Evolutionary conservation across 371 early-diverging fungal genomes (phyloP).

Genomic region (Blakeslea trispora): DNA sequence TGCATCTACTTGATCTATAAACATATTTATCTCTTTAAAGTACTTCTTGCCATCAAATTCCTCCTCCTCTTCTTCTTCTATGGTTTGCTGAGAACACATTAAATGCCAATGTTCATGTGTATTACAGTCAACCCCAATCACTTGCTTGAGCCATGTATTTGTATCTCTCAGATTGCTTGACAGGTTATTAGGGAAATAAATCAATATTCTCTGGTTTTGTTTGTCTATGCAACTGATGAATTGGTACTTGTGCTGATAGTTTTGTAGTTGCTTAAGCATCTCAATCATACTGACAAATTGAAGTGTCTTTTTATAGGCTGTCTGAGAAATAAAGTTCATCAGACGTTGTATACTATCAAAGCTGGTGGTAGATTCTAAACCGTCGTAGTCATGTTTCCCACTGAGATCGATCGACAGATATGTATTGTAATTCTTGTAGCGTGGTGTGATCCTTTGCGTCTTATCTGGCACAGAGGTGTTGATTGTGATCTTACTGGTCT

Average conservation of each 20-base stretch:
- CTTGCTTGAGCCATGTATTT: slow-evolving; percentile 6
- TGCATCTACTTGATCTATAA: slow-evolving; percentile 23
- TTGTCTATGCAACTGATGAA: slow-evolving; percentile 16
- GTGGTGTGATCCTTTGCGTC: not conserved
- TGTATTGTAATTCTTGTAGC: slow-evolving; percentile 4
- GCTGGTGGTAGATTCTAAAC: not conserved
- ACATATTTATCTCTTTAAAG: slow-evolving; percentile 21
- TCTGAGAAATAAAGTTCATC: slow-evolving; percentile 13
- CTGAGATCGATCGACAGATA: slow-evolving; percentile 14
- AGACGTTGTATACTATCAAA: slow-evolving; percentile 7
- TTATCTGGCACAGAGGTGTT: not conserved
- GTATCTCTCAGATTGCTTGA: slow-evolving; percentile 7
- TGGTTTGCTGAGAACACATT: not conserved
- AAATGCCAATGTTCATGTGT: slow-evolving; percentile 13
- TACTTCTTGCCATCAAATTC: slow-evolving; percentile 18
- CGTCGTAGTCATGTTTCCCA: slow-evolving; percentile 2
- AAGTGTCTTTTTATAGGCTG: slow-evolving; percentile 6
- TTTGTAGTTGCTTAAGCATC: slow-evolving; percentile 11
- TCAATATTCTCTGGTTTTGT: slow-evolving; percentile 6
- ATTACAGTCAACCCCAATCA: slow-evolving; percentile 6
- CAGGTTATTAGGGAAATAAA: slow-evolving; percentile 15
- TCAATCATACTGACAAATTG: slow-evolving; percentile 11
- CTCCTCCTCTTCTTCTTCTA: not conserved
- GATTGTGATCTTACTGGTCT: not conserved
- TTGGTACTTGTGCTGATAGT: slow-evolving; percentile 4